Base-by-base conservation (phyloP, 1,284 basidiomycete species). In the Vanrija pseudolonga region DNA sequence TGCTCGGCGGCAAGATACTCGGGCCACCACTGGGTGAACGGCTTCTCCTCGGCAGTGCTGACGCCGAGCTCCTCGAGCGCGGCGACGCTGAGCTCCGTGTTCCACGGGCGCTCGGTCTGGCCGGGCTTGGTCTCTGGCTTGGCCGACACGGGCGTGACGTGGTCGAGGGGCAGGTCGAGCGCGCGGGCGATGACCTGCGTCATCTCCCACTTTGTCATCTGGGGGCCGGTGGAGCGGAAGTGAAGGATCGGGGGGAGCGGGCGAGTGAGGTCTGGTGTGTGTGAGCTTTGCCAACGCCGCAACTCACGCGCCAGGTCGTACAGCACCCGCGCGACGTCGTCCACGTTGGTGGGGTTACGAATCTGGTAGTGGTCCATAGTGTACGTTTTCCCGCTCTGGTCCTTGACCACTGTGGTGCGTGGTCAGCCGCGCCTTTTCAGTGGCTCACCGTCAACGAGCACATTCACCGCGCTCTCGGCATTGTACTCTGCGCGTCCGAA, bases 201-300 rank as follows among this genome's bases (percentile, higher is more conserved):
- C 73, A 81, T 81, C 60, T 78, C 74, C 67, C 78, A 80, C 66
- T 81, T 81, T 18, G 78, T 80, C 59, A 78, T 65, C 3, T 62
- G 28, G 2, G 77, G 72, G 20, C 74, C 73, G 9, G 73, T 68
- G 11, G 79, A 77, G 20, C 74, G 67, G 62, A 78, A 80, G 63
- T 81, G 80, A 15, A 78, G 57, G 43, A 74, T 77, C 0, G 70
- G 50, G 9, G 75, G 73, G 4, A 77, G 63, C 24, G 67, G 46
- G 32, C 42, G 6, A 4, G 49, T 50, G 40, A 70, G 54, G 56
- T 71, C 64, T 71, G 51, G 5, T 39, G 40, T n/a, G 6, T 42
- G 15, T 24, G 5, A 20, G 41, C 7, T 24, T 18, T 0, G 37
- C 22, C 22, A 38, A 38, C 24, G 32, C 19, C 24, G 24, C 11